These are phyloP conservation scores for Paecilomyces sp. DNA, from an alignment of 2,329 filamentous ascomycete species.

Conservation along the genomic window DNA sequence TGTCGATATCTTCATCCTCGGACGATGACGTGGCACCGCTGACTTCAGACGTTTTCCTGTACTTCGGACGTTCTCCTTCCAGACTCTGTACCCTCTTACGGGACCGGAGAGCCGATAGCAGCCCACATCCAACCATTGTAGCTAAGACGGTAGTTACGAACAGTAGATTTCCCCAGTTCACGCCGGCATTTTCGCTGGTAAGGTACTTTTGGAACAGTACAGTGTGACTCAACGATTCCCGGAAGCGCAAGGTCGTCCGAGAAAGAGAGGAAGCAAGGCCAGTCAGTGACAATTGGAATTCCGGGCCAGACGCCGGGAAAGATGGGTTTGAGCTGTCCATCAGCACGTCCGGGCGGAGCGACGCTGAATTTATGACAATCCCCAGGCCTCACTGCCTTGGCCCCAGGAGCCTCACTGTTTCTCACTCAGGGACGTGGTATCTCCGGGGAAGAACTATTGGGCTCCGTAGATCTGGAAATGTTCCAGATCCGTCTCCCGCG, in stretches of 20 bases:
- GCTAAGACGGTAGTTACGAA: conserved; percentile 24
- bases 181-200: conserved; percentile 16
- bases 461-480: neutral
- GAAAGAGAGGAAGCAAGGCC: neutral
- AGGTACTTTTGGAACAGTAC: neutral
- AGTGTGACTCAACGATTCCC: conserved; percentile 7
- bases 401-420: neutral
- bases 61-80: conserved; percentile 8
- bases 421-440: neutral
- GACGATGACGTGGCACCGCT: conserved; percentile 25
- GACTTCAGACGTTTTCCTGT: conserved; percentile 16
- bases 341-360: neutral
- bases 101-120: conserved; percentile 20
- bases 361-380: neutral
- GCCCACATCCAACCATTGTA: conserved; percentile 30
- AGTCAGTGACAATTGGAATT: neutral
- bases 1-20: conserved; percentile 29
- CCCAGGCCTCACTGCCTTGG: neutral
- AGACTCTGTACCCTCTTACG: conserved; percentile 13
- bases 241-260: conserved; percentile 8
- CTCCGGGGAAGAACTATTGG: neutral
- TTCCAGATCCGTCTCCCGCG: neutral
- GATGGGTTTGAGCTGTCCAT: conserved; percentile 2
- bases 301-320: neutral
- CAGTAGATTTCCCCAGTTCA: conserved; percentile 22